Base-by-base conservation (phyloP, 2,329 filamentous ascomycete genomes). In the Aspergillus melleus region DNA sequence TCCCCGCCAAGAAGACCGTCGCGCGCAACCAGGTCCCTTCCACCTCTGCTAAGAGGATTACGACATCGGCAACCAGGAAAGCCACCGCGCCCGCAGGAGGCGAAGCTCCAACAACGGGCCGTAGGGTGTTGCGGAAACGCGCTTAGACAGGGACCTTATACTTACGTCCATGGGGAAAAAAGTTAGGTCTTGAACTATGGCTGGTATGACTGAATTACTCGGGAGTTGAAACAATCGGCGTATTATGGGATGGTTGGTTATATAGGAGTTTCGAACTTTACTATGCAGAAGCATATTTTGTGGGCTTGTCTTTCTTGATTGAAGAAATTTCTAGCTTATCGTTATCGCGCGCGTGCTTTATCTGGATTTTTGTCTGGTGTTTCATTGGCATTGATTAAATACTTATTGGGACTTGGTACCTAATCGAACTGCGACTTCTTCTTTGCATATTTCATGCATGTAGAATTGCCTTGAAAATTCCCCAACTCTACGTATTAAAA, bases 111-210 rank as follows among this genome's bases (percentile, higher is more conserved):
- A 63, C 73, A 8, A 63, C 72, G 11, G 73, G 74, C 20, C 74
- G 74, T 32, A 71, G 78, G 54, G 73, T 76, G 12, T 65, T 80
- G 60, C 76, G 78, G 50, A 80, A 78, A 64, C 72, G 76, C 19
- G 72, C 68, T 24, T 77, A 72, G 63, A 29, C 54, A 42, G 6
- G 26, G 9, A 16, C 36, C 12, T 22, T 30, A 10, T 12, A 11
- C n/a, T 39, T 14, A 16, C 8, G 39, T 32, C 10, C 36, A 36
- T 19, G 11, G 19, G 6, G 6, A 20, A 29, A 16, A 19, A 24
- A 36, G 11, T n/a, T 50, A 20, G 22, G 26, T 8, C n/a, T 36
- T 49, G n/a, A 10, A 39, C 12, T 26, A 22, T 14, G 53, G 44
- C n/a, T 49, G 29, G 24, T 22, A 42, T 49, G n/a, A 55, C 47